Conservation (phyloP, 768 basidiomycete species). For the Sporobolomyces pararoseus region DNA sequence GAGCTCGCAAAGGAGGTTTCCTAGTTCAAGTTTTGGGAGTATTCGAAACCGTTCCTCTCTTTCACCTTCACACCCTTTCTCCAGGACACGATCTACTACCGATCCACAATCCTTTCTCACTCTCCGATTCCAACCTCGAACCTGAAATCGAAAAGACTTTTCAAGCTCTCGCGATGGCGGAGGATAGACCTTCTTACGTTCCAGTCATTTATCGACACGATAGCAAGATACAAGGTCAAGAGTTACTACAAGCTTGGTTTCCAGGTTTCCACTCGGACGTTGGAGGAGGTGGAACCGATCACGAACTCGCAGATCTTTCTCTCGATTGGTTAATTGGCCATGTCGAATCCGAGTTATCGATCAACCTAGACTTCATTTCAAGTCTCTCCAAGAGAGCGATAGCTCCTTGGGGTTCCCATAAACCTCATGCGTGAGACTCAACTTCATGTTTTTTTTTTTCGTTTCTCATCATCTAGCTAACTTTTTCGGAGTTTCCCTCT, state of each 20-base stretch:
- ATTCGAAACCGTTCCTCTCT: slow-evolving; percentile 44
- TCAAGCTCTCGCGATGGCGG: slow-evolving; percentile 48
- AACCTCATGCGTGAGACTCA: background rate
- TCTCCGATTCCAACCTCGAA: slow-evolving; percentile 22
- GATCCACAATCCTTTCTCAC: slow-evolving; percentile 1
- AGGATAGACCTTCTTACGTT: slow-evolving; percentile 45
- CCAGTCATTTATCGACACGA: slow-evolving; percentile 30
- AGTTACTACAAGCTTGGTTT: slow-evolving; percentile 45
- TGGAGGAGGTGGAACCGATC: slow-evolving; percentile 13
- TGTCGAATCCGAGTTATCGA: background rate
- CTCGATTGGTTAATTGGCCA: slow-evolving; percentile 18
- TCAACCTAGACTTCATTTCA: slow-evolving; percentile 11
- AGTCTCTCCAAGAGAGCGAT: background rate
- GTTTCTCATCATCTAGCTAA: background rate
- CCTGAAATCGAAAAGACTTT: slow-evolving; percentile 40
- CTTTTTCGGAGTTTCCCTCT: background rate
- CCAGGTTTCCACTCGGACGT: slow-evolving; percentile 45
- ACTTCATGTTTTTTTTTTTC: background rate
- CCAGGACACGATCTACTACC: slow-evolving; percentile 7
- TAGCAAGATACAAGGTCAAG: slow-evolving; percentile 3
- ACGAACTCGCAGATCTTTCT: slow-evolving; percentile 18
- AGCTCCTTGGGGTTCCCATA: slow-evolving; percentile 7
- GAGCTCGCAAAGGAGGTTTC: background rate
- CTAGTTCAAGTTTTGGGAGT: slow-evolving; percentile 33
- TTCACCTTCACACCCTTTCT: slow-evolving; percentile 1